These are phyloP conservation scores for Ganoderma lucidum DNA, from an alignment of 1,284 basidiomycete species.

Conservation along the genomic window DNA sequence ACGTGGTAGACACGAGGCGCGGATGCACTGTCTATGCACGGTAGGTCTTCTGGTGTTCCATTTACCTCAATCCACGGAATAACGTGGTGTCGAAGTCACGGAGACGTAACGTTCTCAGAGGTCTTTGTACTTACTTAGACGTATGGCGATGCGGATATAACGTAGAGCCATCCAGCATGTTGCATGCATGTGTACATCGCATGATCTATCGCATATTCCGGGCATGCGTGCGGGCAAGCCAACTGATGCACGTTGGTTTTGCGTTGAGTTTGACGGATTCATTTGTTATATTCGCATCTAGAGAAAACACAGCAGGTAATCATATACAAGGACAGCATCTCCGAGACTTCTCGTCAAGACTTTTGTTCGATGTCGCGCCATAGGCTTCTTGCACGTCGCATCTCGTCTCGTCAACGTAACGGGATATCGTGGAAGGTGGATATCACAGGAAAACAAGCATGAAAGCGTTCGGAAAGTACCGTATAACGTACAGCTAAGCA, in stretches of 20 bases:
- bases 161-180: conserved; percentile 6
- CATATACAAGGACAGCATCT: not conserved
- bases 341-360: not conserved
- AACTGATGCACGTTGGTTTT: conserved; percentile 12
- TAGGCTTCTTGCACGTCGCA: not conserved
- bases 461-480: not conserved
- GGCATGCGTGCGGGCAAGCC: not conserved
- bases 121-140: not conserved
- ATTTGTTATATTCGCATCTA: conserved; percentile 9
- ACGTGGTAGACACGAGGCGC: conserved; percentile 3
- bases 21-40: conserved; percentile 1
- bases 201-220: not conserved
- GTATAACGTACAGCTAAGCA: not conserved
- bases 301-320: conserved; percentile 4
- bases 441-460: conserved; percentile 4
- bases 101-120: not conserved
- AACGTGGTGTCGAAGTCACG: not conserved
- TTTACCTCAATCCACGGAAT: not conserved
- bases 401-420: conserved; percentile 14
- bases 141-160: not conserved
- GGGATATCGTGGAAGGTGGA: not conserved
- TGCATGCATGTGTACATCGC: not conserved
- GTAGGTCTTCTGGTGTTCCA: not conserved
- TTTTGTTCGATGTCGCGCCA: not conserved
- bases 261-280: conserved; percentile 3